phyloP scores from a whole-genome alignment of 345 rosid species.

The Anastatica hierochuntica region DNA sequence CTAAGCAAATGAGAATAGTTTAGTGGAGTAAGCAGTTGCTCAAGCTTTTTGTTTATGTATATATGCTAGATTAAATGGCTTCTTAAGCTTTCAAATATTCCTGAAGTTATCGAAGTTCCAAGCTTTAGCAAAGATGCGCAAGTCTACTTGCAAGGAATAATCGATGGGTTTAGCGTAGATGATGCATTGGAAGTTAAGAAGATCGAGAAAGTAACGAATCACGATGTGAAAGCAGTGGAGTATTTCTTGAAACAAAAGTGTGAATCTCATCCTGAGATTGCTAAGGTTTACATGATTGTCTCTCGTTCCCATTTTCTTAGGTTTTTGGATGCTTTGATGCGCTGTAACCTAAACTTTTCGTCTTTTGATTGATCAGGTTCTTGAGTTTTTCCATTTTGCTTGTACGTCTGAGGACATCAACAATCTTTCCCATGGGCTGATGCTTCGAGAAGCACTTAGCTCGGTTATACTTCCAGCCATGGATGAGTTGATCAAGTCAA shows the following conservation, averaged over 20 bases:
- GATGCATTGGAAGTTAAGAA: constrained; percentile 75
- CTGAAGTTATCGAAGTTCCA: constrained; percentile 75
- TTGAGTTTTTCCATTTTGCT: constrained; percentile 93
- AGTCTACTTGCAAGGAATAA: constrained; percentile 47
- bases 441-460: constrained; percentile 67
- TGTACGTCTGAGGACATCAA: constrained; percentile 96
- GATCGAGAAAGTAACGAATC: constrained; percentile 80
- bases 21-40: too few relatives aligned
- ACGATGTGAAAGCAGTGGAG: constrained; percentile 94
- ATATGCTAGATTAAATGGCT: constrained; percentile 69
- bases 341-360: background rate
- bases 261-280: constrained; percentile 67
- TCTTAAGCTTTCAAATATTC: constrained; percentile 72
- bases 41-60: too few relatives aligned
- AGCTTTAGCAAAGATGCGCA: constrained; percentile 61
- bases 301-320: background rate
- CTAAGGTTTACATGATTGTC: constrained; percentile 44
- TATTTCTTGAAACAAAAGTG: constrained; percentile 89
- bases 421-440: constrained; percentile 84
- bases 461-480: constrained; percentile 56
- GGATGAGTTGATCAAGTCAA: constrained; percentile 58
- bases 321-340: background rate
- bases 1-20: too few relatives aligned
- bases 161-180: constrained; percentile 52
- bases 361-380: constrained; percentile 40